Evolutionary conservation across 306 rosid genomes (phyloP), one percentile per base, ranked within the genome.

Genomic region (Quercus ilex): DNA sequence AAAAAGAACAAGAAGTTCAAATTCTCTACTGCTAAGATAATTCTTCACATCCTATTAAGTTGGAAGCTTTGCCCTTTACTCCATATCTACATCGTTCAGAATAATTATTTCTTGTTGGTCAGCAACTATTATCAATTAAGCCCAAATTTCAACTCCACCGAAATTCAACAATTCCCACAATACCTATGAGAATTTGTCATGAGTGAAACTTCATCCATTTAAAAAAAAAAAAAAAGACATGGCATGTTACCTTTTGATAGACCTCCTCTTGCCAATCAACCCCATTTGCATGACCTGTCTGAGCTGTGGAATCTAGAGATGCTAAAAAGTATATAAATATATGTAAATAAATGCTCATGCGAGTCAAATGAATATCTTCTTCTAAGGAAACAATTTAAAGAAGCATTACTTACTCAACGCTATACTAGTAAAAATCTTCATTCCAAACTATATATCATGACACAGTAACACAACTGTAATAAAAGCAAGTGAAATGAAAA

Each of bases 191-290:
- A 65, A 31, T 33, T 5, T 65, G 31, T 65, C 23, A 65, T 58
- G 10, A 26, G 26, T 26, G 26, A 26, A 31, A 21, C 64, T 58
- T 23, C 21, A 5, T 17, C 41, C 41, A 33, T 41, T 13, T 9
- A 26, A 26, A 1, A 26, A 26, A 26, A 25, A 41, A 6, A 41
- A 41, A 41, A 6, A 41, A 80, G 68, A 67, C 43, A 15, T 51
- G 76, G 57, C 80, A 65, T 28, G 65, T 82, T 86, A 94, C 99
- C 93, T 87, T 92, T 81, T 92, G 97, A 85, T 82, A 90, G 70
- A 82, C 77, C 83, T 91, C 98, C 85, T 92, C 99, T 85, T 86
- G 95, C 97, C 93, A 89, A 81, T 91, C 97, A 73, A 67, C 87
- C 25, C 91, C 93, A 90, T 83, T 91, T 77, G 88, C 82, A 62